Conservation (phyloP, 2,329 filamentous ascomycete species). For the Colletotrichum sp. region DNA sequence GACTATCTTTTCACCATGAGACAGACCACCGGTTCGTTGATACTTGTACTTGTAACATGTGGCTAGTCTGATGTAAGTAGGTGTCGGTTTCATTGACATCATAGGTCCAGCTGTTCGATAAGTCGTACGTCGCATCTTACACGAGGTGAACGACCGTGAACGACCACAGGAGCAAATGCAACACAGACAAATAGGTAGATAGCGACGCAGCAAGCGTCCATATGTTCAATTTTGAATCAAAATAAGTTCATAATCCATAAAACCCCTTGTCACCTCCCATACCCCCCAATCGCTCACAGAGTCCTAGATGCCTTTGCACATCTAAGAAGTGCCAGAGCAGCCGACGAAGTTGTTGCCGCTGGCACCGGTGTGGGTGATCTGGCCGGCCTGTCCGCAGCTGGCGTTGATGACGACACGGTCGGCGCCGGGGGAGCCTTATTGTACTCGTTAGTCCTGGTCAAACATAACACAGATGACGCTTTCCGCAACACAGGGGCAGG, state of each 20-base stretch:
- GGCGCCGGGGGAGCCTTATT: slow-evolving; percentile 63
- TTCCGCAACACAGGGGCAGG: neutral
- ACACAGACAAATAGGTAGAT: too few relatives aligned
- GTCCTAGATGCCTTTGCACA: neutral
- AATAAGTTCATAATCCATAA: neutral
- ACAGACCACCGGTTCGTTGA: too few relatives aligned
- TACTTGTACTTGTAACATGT: too few relatives aligned
- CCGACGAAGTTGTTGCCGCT: slow-evolving; percentile 71
- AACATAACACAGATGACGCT: neutral
- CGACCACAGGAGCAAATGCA: too few relatives aligned
- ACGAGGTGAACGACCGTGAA: too few relatives aligned
- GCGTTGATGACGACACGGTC: slow-evolving; percentile 71
- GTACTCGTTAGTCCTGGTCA: neutral
- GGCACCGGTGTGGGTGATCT: slow-evolving; percentile 76
- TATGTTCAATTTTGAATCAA: neutral
- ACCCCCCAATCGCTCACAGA: accelerated
- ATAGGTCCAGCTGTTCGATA: too few relatives aligned
- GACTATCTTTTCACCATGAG: too few relatives aligned
- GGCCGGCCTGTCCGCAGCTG: slow-evolving; percentile 61
- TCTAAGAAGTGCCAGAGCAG: neutral
- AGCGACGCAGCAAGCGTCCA: neutral
- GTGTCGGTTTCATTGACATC: too few relatives aligned
- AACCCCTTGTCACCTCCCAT: neutral
- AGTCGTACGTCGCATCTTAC: too few relatives aligned
- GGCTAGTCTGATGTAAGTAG: too few relatives aligned